Conservation (phyloP, 2,329 filamentous ascomycete species). For the Fusarium hostae region DNA sequence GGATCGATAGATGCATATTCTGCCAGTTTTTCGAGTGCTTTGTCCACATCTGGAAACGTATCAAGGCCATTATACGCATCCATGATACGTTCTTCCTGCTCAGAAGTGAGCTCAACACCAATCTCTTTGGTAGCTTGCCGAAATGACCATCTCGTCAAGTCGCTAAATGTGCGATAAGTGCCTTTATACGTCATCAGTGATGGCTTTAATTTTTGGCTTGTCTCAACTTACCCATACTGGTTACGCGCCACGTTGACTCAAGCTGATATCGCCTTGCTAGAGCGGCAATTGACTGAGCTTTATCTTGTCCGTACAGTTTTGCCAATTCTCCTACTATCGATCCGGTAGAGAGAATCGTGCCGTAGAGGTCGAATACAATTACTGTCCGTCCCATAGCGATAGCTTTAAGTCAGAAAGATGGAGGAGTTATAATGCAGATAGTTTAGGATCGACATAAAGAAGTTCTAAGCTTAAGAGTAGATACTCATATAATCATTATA, state of each 20-base stretch:
- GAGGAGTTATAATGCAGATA: not conserved
- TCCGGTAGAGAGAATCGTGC: slow-evolving; percentile 77
- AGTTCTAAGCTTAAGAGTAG: not conserved
- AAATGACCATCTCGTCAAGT: slow-evolving; percentile 71
- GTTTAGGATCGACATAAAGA: not conserved
- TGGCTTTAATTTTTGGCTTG: not conserved
- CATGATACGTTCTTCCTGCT: slow-evolving; percentile 65
- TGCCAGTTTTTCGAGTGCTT: slow-evolving; percentile 61
- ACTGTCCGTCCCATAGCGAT: slow-evolving; percentile 51
- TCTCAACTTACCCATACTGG: slow-evolving; percentile 72
- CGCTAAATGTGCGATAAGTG: slow-evolving; percentile 61
- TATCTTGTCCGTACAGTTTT: slow-evolving; percentile 66
- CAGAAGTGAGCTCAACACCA: slow-evolving; percentile 55
- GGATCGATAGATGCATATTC: slow-evolving; percentile 56
- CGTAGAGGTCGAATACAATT: slow-evolving; percentile 81
- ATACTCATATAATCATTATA: slow-evolving; percentile 2
- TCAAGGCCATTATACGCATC: slow-evolving; percentile 71
- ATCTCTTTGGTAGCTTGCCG: slow-evolving; percentile 72
- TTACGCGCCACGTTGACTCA: slow-evolving; percentile 81
- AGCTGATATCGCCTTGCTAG: slow-evolving; percentile 77
- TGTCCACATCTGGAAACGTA: slow-evolving; percentile 71
- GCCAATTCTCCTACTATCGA: slow-evolving; percentile 72
- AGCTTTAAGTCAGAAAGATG: not conserved
- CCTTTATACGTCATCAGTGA: slow-evolving; percentile 53
- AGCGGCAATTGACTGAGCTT: slow-evolving; percentile 65